These are phyloP conservation scores for Syncephalastrum sp. DNA, from an alignment of 371 early-diverging fungal species.

Conservation along the genomic window DNA sequence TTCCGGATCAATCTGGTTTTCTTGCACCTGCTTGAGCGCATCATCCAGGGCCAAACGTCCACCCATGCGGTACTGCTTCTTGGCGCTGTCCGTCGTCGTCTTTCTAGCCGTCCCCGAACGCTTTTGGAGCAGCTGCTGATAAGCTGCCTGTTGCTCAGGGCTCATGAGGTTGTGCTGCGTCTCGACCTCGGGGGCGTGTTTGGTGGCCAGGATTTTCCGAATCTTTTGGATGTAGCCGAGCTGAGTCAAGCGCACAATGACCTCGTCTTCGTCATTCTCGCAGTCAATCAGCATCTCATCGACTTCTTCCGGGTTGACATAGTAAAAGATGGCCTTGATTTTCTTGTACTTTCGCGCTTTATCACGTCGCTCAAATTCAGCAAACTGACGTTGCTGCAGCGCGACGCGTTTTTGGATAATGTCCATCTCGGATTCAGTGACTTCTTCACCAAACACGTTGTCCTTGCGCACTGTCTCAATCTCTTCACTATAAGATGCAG, in stretches of 20 bases:
- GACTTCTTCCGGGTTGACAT: conserved; percentile 80
- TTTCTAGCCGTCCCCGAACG: conserved; percentile 72
- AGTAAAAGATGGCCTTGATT: conserved; percentile 70
- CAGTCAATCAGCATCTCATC: conserved; percentile 73
- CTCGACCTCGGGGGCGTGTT: conserved; percentile 41
- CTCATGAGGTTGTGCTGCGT: conserved; percentile 52
- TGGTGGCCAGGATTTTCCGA: conserved; percentile 67
- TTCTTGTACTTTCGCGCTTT: conserved; percentile 67
- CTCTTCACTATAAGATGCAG: conserved; percentile 51
- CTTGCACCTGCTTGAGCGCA: conserved; percentile 83
- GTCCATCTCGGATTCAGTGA: conserved; percentile 80
- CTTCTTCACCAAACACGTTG: conserved; percentile 79
- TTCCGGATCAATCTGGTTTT: conserved; percentile 66
- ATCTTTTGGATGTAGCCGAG: conserved; percentile 65
- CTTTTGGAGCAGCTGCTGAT: conserved; percentile 79
- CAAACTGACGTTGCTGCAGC: conserved; percentile 81
- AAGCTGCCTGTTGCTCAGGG: conserved; percentile 74
- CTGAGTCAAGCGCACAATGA: conserved; percentile 70
- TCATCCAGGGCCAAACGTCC: conserved; percentile 85
- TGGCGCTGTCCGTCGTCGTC: conserved; percentile 70
- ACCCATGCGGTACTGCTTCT: conserved; percentile 79
- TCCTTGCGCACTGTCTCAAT: conserved; percentile 83
- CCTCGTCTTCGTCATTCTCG: conserved; percentile 78
- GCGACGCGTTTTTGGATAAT: conserved; percentile 86
- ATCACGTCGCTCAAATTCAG: conserved; percentile 74